phyloP scores from a whole-genome alignment of 441 rosid genomes.

The Manihot esculenta region DNA sequence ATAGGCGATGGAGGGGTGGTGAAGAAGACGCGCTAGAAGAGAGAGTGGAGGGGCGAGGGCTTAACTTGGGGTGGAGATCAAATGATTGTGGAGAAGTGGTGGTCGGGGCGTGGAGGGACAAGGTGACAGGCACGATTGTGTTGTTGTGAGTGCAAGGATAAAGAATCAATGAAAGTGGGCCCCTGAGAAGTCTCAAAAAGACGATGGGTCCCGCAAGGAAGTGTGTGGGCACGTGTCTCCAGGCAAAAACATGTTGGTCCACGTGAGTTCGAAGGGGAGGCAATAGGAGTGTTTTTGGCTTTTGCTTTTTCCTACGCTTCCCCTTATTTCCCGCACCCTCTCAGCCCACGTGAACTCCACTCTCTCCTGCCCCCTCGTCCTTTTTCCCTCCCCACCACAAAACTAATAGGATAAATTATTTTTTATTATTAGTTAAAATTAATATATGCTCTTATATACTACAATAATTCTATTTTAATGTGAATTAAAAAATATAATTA shows the following conservation, averaged over 20 bases:
- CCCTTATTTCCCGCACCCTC: slow-evolving; percentile 32
- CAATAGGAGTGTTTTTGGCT: slow-evolving; percentile 22
- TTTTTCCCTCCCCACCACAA: neutral
- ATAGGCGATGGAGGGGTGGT: neutral
- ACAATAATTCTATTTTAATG: too few relatives aligned
- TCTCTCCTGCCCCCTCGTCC: slow-evolving; percentile 33
- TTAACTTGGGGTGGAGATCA: slow-evolving; percentile 20
- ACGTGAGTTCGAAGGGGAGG: slow-evolving; percentile 45
- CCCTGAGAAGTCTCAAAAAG: neutral
- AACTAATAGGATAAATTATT: neutral
- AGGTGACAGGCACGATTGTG: slow-evolving; percentile 47
- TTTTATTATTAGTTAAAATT: too few relatives aligned
- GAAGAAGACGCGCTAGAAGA: neutral
- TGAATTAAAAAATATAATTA: too few relatives aligned
- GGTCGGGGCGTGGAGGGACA: slow-evolving; percentile 65
- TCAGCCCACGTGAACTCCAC: slow-evolving; percentile 51
- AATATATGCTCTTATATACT: too few relatives aligned
- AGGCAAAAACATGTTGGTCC: slow-evolving; percentile 67
- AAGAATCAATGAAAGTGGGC: slow-evolving; percentile 8
- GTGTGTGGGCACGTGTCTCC: slow-evolving; percentile 51
- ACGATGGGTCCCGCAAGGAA: slow-evolving; percentile 18
- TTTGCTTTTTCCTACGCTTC: too few relatives aligned
- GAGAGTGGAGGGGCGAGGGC: neutral
- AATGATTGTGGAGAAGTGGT: slow-evolving; percentile 61
- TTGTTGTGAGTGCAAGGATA: neutral